These are phyloP conservation scores for Penicillium maclennaniae DNA, from an alignment of 495 filamentous ascomycete genomes.

Conservation along the genomic window DNA sequence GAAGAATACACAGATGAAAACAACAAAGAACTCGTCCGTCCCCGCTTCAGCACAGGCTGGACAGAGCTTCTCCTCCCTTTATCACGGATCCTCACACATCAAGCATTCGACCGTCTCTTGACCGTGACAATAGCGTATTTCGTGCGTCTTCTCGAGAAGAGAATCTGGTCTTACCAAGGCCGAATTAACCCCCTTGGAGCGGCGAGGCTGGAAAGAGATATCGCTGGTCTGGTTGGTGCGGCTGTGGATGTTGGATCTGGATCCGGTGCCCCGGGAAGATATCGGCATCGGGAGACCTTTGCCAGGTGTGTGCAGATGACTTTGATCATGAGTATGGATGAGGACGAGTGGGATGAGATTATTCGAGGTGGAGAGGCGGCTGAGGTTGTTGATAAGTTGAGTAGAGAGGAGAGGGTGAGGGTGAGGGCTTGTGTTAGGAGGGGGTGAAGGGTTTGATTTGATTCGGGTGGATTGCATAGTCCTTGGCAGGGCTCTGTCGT, in stretches of 20 bases:
- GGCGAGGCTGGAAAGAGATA: constrained; percentile 82
- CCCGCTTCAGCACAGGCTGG: constrained; percentile 78
- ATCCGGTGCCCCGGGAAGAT: constrained; percentile 42
- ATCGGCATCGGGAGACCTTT: constrained; percentile 78
- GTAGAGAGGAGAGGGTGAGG: constrained; percentile 57
- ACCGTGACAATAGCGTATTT: constrained; percentile 70
- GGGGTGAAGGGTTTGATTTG: not conserved
- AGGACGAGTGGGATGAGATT: constrained; percentile 92
- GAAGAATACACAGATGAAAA: constrained; percentile 27
- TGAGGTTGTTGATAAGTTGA: constrained; percentile 47
- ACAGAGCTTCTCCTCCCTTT: constrained; percentile 77
- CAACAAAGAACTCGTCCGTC: constrained; percentile 54
- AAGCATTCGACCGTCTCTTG: constrained; percentile 67
- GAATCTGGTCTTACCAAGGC: constrained; percentile 80
- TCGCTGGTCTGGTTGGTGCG: constrained; percentile 70
- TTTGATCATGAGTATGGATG: constrained; percentile 92
- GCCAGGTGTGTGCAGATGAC: constrained; percentile 76
- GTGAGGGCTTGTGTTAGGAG: constrained; percentile 57
- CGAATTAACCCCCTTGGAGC: constrained; percentile 80
- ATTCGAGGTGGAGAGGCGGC: constrained; percentile 37
- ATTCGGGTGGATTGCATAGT: too few relatives aligned
- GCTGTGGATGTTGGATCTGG: constrained; percentile 63
- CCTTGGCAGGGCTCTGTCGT: not conserved
- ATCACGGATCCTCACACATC: constrained; percentile 74
- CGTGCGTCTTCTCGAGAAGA: constrained; percentile 76